Evolutionary conservation across 768 basidiomycete genomes (phyloP), one percentile per base, ranked within the genome.

Genomic region (Clitopilus passeckerianus): DNA sequence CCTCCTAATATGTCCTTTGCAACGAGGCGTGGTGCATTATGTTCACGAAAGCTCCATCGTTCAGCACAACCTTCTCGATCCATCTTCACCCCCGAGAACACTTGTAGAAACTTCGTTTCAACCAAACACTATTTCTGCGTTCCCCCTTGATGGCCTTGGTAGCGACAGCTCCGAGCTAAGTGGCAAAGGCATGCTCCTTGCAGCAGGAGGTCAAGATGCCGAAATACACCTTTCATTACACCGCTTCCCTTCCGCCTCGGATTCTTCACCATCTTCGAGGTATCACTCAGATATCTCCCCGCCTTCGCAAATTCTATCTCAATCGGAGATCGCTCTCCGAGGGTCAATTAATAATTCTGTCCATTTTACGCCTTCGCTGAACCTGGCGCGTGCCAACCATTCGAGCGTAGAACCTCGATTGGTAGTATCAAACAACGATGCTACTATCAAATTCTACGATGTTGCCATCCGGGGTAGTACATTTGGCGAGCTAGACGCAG

Each of bases 301-400:
- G 33, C 70, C 68, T 46, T 70, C 66, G n/a, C 66, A 66, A 15
- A 59, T 68, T 1, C 60, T 77, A 2, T 90, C 89, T 87, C 79
- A 84, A 54, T 81, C 77, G 64, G 81, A 83, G 43, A 75, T 73
- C 59, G 71, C 69, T n/a, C 73, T 89, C 16, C 66, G 72, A 0
- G 87, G 86, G 6, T 89, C 88, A 7, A 93, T 93, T 70, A 93
- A 93, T 71, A 94, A 94, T 70, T 89, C 90, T 6, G 85, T 93
- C 22, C 75, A 93, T 58, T 84, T 86, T 56, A 85, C 86, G 16
- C 46, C 46, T 5, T 74, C 75, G 2, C 73, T 89, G 60, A 84
- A 78, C 64, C 72, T 89, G 34, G 80, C 85, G 9, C 76, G 77
- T 34, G 83, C 87, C 20, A 73, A 84, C 60, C 77, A 87, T 68